Evolutionary conservation across 2,329 filamentous ascomycete species (phyloP), one percentile per base, ranked within the genome.

Genomic region (Pseudogymnoascus sp.): DNA sequence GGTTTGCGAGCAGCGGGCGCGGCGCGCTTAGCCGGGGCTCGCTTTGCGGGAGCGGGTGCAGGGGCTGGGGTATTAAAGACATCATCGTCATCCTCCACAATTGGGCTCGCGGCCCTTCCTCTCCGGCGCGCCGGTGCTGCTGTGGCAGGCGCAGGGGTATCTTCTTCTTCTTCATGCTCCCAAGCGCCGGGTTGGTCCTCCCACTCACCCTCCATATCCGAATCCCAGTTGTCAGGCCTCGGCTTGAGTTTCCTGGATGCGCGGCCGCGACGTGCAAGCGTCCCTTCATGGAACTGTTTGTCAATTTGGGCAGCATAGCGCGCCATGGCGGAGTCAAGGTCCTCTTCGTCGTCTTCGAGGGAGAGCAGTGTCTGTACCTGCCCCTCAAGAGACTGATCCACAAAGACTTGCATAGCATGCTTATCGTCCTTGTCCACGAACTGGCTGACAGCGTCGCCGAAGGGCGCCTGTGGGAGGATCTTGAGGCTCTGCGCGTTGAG

Each of bases 381-480:
- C 21, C 82, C 85, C 2, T 84, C 81, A 2, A 93, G 77, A 13
- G 87, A 88, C 33, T 91, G 87, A 21, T 82, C 84, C 8, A 93
- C 87, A 69, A 93, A 93, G 47, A 86, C 79, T 71, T 93, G 86
- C 86, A 97, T 91, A 2, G 91, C 91, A 70, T 95, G 87, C 72
- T 93, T 96, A 77, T 99, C 95, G 68, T 96, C 91, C 69, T 97
- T 97, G 73, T 93, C 87, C 26, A 99, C 91, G 70, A 95, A 99
- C 65, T 96, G 90, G 56, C 87, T 88, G 4, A 99, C 91, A 0
- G 95, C 95, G 71, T 97, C 93, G 14, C 92, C 90, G 71, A 99
- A 97, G 0, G 89, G 89, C 31, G 93, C 95, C 70, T 96, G 91
- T 0, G 95, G 95, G 0, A 99, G 81, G 59, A 99, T 95, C 64